Conservation (phyloP, 345 rosid genomes). For the Brassica cretica region DNA sequence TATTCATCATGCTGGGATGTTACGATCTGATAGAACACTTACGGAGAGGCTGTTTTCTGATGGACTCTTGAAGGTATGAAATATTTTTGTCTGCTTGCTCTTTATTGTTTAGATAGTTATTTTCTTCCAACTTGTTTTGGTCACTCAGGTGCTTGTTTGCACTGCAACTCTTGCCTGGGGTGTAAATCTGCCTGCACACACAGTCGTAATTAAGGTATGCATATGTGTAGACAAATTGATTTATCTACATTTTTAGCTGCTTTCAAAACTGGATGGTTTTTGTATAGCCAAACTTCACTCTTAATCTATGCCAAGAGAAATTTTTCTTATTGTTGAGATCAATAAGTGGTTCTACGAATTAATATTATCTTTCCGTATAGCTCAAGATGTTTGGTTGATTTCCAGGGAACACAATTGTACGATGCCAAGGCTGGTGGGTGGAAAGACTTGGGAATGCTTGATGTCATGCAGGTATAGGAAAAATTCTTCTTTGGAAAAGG, state of each 20-base stretch:
- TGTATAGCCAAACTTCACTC: slow-evolving; percentile 6
- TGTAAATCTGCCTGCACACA: slow-evolving; percentile 96
- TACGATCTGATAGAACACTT: slow-evolving; percentile 89
- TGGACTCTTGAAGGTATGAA: slow-evolving; percentile 79
- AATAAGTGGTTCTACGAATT: slow-evolving; percentile 7
- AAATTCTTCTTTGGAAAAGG: slow-evolving; percentile 12
- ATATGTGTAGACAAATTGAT: not conserved
- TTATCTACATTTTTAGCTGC: slow-evolving; percentile 2
- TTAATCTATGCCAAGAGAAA: slow-evolving; percentile 8
- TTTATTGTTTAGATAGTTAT: slow-evolving; percentile 16
- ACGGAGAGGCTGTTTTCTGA: slow-evolving; percentile 91
- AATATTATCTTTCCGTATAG: slow-evolving; percentile 19
- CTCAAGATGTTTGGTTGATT: slow-evolving; percentile 31
- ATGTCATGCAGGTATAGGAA: slow-evolving; percentile 85
- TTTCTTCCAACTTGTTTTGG: slow-evolving; percentile 23
- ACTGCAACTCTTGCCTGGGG: slow-evolving; percentile 99
- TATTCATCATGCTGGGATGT: slow-evolving; percentile 98
- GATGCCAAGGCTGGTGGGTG: slow-evolving; percentile 99
- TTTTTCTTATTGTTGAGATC: slow-evolving; percentile 20
- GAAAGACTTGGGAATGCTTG: slow-evolving; percentile 98
- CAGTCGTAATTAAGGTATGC: slow-evolving; percentile 94
- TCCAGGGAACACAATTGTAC: slow-evolving; percentile 92
- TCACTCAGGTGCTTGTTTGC: slow-evolving; percentile 85
- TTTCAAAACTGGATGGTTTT: slow-evolving; percentile 14
- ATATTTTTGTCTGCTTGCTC: slow-evolving; percentile 17